Conservation (phyloP, 225 moss, liverwort and hornwort species). For the Marchantia polymorpha region DNA sequence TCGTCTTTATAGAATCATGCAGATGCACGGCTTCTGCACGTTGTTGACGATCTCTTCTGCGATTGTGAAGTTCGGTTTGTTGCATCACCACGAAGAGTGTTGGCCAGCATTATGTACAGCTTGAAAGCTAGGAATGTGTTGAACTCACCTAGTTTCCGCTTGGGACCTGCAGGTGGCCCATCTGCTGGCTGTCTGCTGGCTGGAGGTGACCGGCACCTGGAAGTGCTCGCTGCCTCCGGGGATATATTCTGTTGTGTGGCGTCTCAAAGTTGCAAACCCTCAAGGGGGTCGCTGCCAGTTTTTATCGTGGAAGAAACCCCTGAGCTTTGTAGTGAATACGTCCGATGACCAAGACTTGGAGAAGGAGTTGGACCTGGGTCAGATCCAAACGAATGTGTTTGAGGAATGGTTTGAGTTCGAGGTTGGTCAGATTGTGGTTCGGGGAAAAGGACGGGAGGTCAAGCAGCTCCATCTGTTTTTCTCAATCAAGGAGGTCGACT, state of each 20-base stretch:
- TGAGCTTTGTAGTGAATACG: constrained; percentile 52
- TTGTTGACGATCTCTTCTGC: no score
- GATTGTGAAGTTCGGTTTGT: no score
- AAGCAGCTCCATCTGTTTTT: constrained; percentile 57
- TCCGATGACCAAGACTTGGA: constrained; percentile 55
- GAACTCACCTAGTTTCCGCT: no score
- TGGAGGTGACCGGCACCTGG: constrained; percentile 76
- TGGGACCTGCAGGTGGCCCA: constrained; percentile 61
- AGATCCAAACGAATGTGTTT: constrained; percentile 40
- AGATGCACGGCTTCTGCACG: no score
- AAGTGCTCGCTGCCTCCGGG: constrained; percentile 71
- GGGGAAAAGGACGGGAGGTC: constrained; percentile 39
- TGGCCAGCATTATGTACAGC: no score
- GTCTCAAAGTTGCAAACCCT: constrained; percentile 78
- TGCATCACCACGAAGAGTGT: no score
- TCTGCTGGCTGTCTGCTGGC: constrained; percentile 71
- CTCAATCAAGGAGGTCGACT: constrained; percentile 61
- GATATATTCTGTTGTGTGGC: constrained; percentile 71
- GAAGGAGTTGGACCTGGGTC: constrained; percentile 57
- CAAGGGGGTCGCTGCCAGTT: constrained; percentile 70
- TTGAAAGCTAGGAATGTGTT: no score
- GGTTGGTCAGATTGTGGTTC: constrained; percentile 65
- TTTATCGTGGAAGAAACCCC: constrained; percentile 72
- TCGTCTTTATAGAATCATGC: no score
- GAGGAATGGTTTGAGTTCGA: constrained; percentile 89